These are phyloP conservation scores for Cordyceps cicadae DNA, from an alignment of 2,329 filamentous ascomycete species.

Conservation along the genomic window DNA sequence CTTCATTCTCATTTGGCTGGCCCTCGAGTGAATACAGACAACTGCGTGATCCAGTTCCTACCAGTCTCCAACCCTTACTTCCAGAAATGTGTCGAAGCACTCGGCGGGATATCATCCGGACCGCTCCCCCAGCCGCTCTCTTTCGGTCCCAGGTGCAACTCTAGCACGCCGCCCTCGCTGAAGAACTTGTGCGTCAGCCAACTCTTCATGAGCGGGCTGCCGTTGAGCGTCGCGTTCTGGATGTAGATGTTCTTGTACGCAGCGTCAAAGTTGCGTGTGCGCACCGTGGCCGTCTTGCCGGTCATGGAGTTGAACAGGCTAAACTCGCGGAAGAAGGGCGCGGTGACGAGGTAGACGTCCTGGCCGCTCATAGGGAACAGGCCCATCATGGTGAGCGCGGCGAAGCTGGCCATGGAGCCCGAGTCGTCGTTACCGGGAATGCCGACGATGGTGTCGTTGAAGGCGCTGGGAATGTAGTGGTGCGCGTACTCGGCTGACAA, in stretches of 20 bases:
- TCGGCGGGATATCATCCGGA: constrained; percentile 15
- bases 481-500: constrained; percentile 47
- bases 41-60: neutral
- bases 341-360: constrained; percentile 43
- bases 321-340: constrained; percentile 43
- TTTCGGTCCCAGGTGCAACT: constrained; percentile 22
- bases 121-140: constrained; percentile 11
- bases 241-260: constrained; percentile 46
- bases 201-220: constrained; percentile 44
- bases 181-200: constrained; percentile 57
- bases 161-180: constrained; percentile 45
- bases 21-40: too few species aligned
- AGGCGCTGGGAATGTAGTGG: constrained; percentile 58
- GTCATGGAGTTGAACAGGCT: constrained; percentile 22
- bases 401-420: constrained; percentile 47
- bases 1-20: too few species aligned
- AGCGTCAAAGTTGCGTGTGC: constrained; percentile 30
- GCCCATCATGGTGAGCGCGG: constrained; percentile 41
- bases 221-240: constrained; percentile 49
- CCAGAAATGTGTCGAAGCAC: constrained; percentile 19
- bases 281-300: constrained; percentile 24
- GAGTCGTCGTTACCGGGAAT: constrained; percentile 47
- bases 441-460: constrained; percentile 56
- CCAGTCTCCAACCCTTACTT: neutral
- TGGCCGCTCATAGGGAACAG: constrained; percentile 48